phyloP scores from a whole-genome alignment of 371 early-diverging fungal genomes.

The Mortierella sp. region DNA sequence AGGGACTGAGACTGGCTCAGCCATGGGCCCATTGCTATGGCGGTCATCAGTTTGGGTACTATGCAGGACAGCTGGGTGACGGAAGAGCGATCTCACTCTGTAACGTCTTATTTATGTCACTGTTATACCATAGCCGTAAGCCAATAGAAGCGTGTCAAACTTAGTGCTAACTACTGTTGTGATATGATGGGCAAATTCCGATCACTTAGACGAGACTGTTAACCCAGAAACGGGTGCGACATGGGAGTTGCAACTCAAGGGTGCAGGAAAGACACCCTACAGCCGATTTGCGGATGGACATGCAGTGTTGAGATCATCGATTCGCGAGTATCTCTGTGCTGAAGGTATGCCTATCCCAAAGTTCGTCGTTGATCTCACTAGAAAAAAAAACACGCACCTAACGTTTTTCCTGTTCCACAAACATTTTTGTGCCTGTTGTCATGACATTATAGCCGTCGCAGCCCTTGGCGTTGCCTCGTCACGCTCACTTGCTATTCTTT shows the following conservation, averaged over 20 bases:
- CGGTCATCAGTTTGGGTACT: conserved; percentile 91
- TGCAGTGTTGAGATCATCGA: conserved; percentile 83
- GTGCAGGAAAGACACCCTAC: conserved; percentile 88
- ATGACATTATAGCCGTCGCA: conserved; percentile 52
- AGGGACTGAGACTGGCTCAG: conserved; percentile 58
- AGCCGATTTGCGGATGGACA: conserved; percentile 91
- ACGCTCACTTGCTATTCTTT: conserved; percentile 77
- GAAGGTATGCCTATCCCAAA: conserved; percentile 75
- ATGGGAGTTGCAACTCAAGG: conserved; percentile 88
- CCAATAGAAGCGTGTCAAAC: too few species aligned
- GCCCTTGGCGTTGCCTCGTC: conserved; percentile 87
- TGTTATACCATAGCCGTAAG: neutral
- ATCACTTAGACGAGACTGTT: conserved; percentile 49
- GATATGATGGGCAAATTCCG: neutral
- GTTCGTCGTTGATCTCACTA: too few species aligned
- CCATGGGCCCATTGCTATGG: conserved; percentile 91
- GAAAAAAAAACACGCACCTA: too few species aligned
- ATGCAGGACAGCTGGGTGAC: conserved; percentile 86
- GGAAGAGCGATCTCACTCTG: conserved; percentile 88
- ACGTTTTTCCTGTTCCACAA: conserved; percentile 1
- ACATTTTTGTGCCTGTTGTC: neutral
- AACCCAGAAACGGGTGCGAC: conserved; percentile 55
- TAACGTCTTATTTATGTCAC: conserved; percentile 20
- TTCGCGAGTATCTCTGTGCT: conserved; percentile 87
- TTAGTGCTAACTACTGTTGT: neutral